Conservation (phyloP, 2,329 filamentous ascomycete species). For the Aspergillus unguis region DNA sequence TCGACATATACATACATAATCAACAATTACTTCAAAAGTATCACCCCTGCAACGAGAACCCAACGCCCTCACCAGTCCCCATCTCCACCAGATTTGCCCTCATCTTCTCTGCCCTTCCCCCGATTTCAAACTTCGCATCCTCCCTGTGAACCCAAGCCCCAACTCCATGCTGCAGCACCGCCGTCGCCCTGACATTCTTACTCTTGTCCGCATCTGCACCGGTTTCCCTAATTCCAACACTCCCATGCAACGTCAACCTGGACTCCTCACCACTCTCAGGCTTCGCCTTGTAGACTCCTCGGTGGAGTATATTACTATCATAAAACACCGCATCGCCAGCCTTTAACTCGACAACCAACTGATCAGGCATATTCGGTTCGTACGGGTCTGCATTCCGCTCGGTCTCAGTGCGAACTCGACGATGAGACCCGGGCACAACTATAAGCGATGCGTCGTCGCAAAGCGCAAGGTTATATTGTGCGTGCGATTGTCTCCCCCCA, state of each 20-base stretch:
- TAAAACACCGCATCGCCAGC: constrained; percentile 83
- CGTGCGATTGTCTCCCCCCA: constrained; percentile 58
- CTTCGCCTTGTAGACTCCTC: constrained; percentile 43
- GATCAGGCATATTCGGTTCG: constrained; percentile 58
- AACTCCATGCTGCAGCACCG: constrained; percentile 47
- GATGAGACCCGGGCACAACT: constrained; percentile 74
- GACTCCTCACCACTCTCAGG: constrained; percentile 35
- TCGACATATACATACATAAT: background rate
- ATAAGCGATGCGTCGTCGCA: constrained; percentile 71
- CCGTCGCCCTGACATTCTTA: constrained; percentile 41
- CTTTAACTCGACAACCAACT: constrained; percentile 63
- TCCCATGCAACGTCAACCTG: constrained; percentile 44
- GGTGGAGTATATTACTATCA: constrained; percentile 76
- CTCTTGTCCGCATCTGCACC: constrained; percentile 18
- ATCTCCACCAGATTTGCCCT: constrained; percentile 44
- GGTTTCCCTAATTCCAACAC: constrained; percentile 37
- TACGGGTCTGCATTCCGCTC: constrained; percentile 68
- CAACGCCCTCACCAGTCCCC: constrained; percentile 45
- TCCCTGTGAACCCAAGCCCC: constrained; percentile 43
- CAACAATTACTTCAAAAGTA: background rate
- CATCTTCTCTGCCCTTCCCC: constrained; percentile 43
- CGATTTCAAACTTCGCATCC: constrained; percentile 40
- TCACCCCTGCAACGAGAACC: constrained; percentile 43
- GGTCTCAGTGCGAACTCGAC: constrained; percentile 62
- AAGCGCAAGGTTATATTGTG: constrained; percentile 84